Conservation (phyloP, 1,284 basidiomycete species). For the Kwoniella shivajii region DNA sequence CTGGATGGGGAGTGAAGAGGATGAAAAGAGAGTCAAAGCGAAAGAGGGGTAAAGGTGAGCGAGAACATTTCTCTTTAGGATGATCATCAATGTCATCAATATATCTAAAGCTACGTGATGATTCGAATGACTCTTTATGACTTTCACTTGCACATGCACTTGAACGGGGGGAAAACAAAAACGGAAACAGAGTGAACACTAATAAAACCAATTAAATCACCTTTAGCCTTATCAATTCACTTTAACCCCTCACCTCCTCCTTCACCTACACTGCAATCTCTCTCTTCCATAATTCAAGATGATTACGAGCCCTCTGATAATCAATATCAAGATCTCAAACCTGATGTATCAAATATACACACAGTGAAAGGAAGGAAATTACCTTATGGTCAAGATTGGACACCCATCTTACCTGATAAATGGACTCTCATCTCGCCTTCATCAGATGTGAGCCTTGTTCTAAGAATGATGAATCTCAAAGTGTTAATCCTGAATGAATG, state of each 20-base stretch:
- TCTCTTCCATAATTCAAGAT: background rate
- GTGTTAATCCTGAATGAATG: no score
- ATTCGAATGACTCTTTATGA: no score
- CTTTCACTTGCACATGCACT: no score
- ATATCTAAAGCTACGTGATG: no score
- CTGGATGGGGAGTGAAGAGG: constrained; percentile 18
- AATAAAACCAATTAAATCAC: no score
- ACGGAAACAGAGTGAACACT: no score
- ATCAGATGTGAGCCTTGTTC: constrained; percentile 15
- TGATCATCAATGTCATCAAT: background rate
- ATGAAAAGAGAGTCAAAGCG: constrained; percentile 35
- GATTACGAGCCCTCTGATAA: background rate
- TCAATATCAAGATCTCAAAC: constrained; percentile 15
- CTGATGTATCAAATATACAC: background rate
- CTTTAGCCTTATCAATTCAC: no score
- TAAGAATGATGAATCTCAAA: no score
- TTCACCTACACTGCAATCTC: constrained; percentile 9
- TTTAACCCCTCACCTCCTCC: constrained; percentile 15
- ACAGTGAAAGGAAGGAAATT: constrained; percentile 2
- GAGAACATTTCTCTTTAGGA: background rate
- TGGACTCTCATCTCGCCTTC: constrained; percentile 36
- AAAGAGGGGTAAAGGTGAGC: constrained; percentile 27
- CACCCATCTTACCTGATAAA: constrained; percentile 36
- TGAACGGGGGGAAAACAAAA: no score
- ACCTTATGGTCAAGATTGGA: constrained; percentile 39